These are phyloP conservation scores for Lathyrus sativus DNA, from an alignment of 306 rosid genomes.

Conservation along the genomic window DNA sequence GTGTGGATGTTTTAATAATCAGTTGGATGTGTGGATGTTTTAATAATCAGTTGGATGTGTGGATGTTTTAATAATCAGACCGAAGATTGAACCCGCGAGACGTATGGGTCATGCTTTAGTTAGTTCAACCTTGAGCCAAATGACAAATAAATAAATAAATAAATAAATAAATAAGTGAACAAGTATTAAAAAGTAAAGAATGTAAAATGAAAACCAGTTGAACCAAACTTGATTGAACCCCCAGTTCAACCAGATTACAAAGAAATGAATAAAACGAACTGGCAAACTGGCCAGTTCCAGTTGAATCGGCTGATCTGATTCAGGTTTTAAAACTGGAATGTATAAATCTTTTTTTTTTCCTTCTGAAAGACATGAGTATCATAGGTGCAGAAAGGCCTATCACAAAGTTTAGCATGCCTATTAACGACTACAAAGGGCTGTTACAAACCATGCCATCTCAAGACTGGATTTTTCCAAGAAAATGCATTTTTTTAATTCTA, in stretches of 20 bases:
- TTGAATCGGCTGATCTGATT: not conserved
- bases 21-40: not conserved
- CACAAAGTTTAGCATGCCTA: not conserved
- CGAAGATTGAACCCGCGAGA: not conserved
- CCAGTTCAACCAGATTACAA: not conserved
- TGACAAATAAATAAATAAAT: not conserved
- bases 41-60: not conserved
- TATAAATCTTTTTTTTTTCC: not conserved
- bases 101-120: not conserved
- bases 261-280: too few relatives aligned
- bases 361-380: not conserved
- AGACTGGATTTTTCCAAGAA: constrained; percentile 4
- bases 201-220: not conserved
- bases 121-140: not conserved
- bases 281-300: not conserved
- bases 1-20: not conserved
- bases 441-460: not conserved
- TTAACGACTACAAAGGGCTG: not conserved
- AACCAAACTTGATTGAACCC: not conserved
- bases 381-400: not conserved
- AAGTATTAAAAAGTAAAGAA: too few relatives aligned
- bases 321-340: not conserved
- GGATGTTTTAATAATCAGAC: not conserved
- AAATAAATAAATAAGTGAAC: too few relatives aligned
- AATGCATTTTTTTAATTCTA: constrained; percentile 5